A percentile compares a stretch with the other conserved stretches of the same genome.
These are phyloP conservation scores for Ogataea methylovora DNA, from an alignment of 805 yeast species.

Conservation along the genomic window DNA sequence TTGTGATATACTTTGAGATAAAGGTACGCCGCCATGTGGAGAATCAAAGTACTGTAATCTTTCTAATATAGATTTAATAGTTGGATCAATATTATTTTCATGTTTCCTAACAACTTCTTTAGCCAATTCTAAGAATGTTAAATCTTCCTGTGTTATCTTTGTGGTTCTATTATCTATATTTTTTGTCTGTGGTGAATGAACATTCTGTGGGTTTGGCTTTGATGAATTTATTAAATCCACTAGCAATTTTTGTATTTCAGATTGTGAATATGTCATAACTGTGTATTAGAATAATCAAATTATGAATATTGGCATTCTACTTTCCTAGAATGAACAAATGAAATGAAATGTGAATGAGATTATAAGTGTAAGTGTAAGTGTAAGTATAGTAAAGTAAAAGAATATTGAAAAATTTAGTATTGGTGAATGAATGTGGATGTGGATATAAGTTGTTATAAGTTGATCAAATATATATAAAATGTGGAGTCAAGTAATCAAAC, in stretches of 20 bases:
- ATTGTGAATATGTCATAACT: background rate
- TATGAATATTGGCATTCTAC: no score
- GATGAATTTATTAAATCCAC: constrained; percentile 1
- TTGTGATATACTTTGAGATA: constrained; percentile 8
- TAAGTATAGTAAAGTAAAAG: no score
- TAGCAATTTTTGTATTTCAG: background rate
- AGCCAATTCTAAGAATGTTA: constrained; percentile 49
- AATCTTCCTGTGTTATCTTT: constrained; percentile 38
- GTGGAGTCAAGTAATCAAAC: no score
- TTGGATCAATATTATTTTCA: constrained; percentile 47
- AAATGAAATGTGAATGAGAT: no score
- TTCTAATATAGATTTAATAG: constrained; percentile 49
- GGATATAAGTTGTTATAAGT: no score
- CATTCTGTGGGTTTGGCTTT: background rate
- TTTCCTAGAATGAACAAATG: no score
- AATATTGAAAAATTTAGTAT: no score
- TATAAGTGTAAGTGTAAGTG: no score
- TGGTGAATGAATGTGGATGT: no score
- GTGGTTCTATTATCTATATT: background rate
- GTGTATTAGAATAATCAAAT: no score
- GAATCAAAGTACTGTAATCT: constrained; percentile 52
- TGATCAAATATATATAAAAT: no score
- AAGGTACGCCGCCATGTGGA: constrained; percentile 49
- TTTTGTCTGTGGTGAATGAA: background rate
- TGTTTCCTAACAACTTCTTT: constrained; percentile 47